phyloP scores from a whole-genome alignment of 176 grass and related monocot genomes.

The Oryza officinalis region DNA sequence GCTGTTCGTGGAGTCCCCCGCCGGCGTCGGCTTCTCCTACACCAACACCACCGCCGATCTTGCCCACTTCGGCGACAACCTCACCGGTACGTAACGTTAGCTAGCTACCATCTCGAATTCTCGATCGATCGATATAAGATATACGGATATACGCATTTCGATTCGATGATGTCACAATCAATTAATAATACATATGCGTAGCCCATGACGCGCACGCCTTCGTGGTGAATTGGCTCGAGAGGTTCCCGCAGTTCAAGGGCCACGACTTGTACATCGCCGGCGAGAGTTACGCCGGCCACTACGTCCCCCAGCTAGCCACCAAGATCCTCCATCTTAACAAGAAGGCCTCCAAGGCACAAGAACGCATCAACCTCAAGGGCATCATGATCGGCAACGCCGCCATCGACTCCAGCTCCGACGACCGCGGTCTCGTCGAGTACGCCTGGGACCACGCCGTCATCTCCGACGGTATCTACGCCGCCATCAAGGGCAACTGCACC shows the following conservation, averaged over 20 bases:
- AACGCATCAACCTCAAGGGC: constrained; percentile 85
- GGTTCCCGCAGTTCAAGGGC: constrained; percentile 77
- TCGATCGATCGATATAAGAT: too few relatives aligned
- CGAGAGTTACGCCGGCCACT: constrained; percentile 93
- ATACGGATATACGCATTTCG: too few relatives aligned
- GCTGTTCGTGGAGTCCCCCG: constrained; percentile 80
- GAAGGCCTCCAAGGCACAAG: constrained; percentile 23
- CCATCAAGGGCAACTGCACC: constrained; percentile 56
- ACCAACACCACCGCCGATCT: constrained; percentile 80
- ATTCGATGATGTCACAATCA: too few relatives aligned
- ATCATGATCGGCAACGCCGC: constrained; percentile 89
- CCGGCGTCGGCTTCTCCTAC: constrained; percentile 87
- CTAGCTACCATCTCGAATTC: too few relatives aligned
- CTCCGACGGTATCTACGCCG: constrained; percentile 62
- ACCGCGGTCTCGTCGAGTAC: constrained; percentile 69
- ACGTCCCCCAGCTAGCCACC: constrained; percentile 70
- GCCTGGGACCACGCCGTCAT: constrained; percentile 90
- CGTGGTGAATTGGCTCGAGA: constrained; percentile 90
- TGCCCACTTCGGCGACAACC: constrained; percentile 56
- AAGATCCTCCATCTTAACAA: constrained; percentile 72
- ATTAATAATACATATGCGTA: background rate
- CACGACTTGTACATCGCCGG: constrained; percentile 84
- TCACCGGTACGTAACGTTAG: too few relatives aligned
- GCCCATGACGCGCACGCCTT: constrained; percentile 72
- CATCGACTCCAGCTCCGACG: constrained; percentile 69